These are phyloP conservation scores for Beauveria asiatica DNA, from an alignment of 2,329 filamentous ascomycete species.

Conservation along the genomic window DNA sequence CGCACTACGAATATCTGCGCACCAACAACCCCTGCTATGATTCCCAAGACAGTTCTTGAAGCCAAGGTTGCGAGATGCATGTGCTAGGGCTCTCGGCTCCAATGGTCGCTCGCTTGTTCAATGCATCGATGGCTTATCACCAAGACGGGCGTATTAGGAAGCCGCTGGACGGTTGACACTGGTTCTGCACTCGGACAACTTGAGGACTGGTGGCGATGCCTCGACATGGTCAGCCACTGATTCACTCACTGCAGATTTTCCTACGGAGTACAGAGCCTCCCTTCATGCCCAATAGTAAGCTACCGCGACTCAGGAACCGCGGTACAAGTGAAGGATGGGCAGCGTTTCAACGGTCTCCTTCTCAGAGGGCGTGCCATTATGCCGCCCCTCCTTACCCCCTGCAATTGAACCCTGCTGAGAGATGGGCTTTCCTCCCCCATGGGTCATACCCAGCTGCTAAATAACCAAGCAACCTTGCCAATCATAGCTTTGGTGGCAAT, in stretches of 20 bases:
- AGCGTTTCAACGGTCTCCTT: constrained; percentile 1
- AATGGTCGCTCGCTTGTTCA: not conserved
- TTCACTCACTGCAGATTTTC: not conserved
- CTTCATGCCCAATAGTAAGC: not conserved
- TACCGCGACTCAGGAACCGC: constrained; percentile 8
- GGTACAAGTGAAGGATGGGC: not conserved
- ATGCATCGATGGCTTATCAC: not conserved
- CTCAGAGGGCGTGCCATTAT: constrained; percentile 2
- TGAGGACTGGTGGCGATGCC: not conserved
- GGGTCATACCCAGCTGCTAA: too few relatives aligned
- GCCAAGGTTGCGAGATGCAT: constrained; percentile 1
- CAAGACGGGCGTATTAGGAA: too few relatives aligned
- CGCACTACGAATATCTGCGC: not conserved
- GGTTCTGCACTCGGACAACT: not conserved
- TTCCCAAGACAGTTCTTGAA: not conserved
- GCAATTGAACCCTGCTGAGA: not conserved
- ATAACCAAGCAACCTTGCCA: not conserved
- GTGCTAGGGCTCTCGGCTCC: not conserved
- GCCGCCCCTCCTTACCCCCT: not conserved
- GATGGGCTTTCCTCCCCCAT: not conserved
- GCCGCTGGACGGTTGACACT: not conserved
- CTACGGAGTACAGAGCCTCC: not conserved
- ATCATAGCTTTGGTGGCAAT: not conserved
- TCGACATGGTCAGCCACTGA: not conserved
- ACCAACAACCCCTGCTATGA: not conserved